These are phyloP conservation scores for Cadophora gregata DNA, from an alignment of 2,329 filamentous ascomycete genomes.

Conservation along the genomic window DNA sequence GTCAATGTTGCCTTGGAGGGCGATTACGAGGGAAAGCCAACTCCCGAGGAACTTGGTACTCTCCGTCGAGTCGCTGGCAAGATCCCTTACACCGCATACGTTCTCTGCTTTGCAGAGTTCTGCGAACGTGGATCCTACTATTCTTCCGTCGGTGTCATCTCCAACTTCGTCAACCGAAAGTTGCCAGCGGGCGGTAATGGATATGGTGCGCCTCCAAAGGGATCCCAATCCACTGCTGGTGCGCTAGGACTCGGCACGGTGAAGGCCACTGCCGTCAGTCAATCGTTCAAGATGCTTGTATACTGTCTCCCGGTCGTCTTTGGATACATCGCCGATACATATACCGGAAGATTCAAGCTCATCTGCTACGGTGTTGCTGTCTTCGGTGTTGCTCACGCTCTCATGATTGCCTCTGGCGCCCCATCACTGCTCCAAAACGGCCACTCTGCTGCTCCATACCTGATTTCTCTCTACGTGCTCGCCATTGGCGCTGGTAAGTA, in stretches of 20 bases:
- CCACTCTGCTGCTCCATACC: slow-evolving; percentile 64
- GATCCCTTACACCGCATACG: slow-evolving; percentile 71
- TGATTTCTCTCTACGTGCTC: slow-evolving; percentile 39
- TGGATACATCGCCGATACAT: slow-evolving; percentile 66
- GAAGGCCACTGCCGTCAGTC: slow-evolving; percentile 57
- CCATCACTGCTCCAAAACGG: slow-evolving; percentile 46
- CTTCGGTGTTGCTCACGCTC: slow-evolving; percentile 65
- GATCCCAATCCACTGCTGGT: slow-evolving; percentile 51
- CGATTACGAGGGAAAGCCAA: slow-evolving; percentile 43
- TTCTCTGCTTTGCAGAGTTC: slow-evolving; percentile 75
- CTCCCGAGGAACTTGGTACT: slow-evolving; percentile 64
- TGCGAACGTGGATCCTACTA: slow-evolving; percentile 83
- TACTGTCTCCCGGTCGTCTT: slow-evolving; percentile 55
- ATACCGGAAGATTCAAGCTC: slow-evolving; percentile 69
- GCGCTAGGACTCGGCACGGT: slow-evolving; percentile 64
- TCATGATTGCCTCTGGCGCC: slow-evolving; percentile 52
- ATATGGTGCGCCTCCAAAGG: slow-evolving; percentile 46
- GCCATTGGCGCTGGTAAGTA: slow-evolving; percentile 47
- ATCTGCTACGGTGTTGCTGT: slow-evolving; percentile 56
- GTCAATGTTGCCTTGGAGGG: slow-evolving; percentile 13
- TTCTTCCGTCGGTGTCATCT: slow-evolving; percentile 64
- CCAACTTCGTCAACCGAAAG: slow-evolving; percentile 65
- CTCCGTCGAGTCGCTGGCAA: slow-evolving; percentile 67
- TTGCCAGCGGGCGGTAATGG: slow-evolving; percentile 55
- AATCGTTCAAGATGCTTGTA: slow-evolving; percentile 57